Base-by-base conservation (phyloP, 192 early-diverging fungal genomes). In the Coemansia sp. region DNA sequence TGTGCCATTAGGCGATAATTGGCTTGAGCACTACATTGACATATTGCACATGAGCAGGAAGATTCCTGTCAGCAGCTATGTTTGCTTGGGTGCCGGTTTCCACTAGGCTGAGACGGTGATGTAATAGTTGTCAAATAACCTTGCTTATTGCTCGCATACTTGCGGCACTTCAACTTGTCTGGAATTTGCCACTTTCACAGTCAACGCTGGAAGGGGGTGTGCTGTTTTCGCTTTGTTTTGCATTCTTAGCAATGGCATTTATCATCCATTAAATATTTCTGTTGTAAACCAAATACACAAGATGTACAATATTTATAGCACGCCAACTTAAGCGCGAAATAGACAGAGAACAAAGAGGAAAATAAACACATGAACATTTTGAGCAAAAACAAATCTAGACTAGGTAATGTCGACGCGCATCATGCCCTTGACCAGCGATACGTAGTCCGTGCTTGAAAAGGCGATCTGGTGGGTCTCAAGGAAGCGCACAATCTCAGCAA, bases 361-460 rank as follows among this genome's bases (percentile, higher is more conserved):
- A n/a, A n/a, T n/a, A n/a, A n/a, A n/a, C n/a, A n/a, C n/a, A n/a
- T n/a, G n/a, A n/a, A n/a, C n/a, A n/a, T n/a, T n/a, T 51, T 51
- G 24, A 51, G 27, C 22, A 35, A n/a, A 53, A 14, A 64, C 6
- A 19, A 25, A 58, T 41, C 41, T 14, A 37, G 46, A 10, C n/a
- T 63, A 47, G n/a, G 6, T 37, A 2, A 9, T 51, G 8, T 49
- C 53, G 11, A 38, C 53, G 35, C 56, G 77, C 73, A 81, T 75
- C 69, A 81, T 73, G 69, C 79, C 73, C 46, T 81, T 81, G 59
- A 81, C 79, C 22, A 76, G 65, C 5, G 73, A 64, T 14, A 81
- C 73, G 39, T 81, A 81, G 66, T 76, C 64, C 5, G 79, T 68
- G 59, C 73, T 81, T 10, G 79, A 69, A 37, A 81, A 81, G 43